Evolutionary conservation across 257 asterid genomes (phyloP).

Genomic region (Solanum appendiculatum): DNA sequence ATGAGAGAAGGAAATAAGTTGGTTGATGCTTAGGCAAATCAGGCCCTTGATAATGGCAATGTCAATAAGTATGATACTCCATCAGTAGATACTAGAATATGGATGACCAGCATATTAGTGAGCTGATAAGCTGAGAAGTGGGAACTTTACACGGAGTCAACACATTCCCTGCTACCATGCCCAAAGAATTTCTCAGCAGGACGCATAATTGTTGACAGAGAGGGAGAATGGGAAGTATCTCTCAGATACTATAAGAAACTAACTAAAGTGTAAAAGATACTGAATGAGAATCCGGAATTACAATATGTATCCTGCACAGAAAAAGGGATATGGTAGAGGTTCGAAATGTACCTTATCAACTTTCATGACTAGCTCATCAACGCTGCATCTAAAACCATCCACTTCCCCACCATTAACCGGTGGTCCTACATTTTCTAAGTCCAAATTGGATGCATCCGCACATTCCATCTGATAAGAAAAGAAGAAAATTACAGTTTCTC

Average conservation of each 20-base stretch:
- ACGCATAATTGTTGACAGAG: neutral
- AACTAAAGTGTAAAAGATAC: neutral
- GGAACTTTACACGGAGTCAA: neutral
- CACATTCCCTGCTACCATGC: neutral
- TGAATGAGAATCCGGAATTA: neutral
- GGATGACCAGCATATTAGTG: neutral
- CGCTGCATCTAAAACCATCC: conserved; percentile 33
- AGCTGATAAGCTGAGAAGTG: neutral
- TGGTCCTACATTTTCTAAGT: neutral
- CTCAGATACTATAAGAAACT: neutral
- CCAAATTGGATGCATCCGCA: conserved; percentile 6
- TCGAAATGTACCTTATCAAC: conserved; percentile 44
- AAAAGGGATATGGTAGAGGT: neutral
- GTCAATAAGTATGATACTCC: neutral
- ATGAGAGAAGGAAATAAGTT: neutral
- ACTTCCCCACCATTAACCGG: conserved; percentile 25
- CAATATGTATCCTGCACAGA: neutral
- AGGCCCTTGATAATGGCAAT: neutral
- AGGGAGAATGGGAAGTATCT: neutral
- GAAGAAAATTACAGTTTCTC: neutral
- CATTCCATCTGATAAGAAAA: conserved; percentile 15
- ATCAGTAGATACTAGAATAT: neutral
- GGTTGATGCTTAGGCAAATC: neutral
- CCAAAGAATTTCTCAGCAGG: neutral
- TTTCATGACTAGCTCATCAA: conserved; percentile 42